phyloP scores from a whole-genome alignment of 2,329 filamentous ascomycete genomes.

The Pestalotiopsis sp. region DNA sequence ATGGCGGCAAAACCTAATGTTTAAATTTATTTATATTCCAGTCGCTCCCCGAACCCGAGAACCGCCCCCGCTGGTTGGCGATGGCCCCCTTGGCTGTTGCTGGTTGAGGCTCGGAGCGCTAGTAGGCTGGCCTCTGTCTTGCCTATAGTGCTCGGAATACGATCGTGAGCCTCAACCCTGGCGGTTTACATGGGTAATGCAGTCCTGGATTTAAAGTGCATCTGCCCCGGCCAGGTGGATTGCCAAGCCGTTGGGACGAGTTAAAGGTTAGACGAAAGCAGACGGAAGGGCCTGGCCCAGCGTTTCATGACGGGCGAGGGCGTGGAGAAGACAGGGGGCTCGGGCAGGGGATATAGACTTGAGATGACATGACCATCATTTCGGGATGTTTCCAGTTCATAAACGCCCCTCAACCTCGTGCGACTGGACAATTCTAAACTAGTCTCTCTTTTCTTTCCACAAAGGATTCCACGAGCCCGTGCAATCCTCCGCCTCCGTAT shows the following conservation, averaged over 20 bases:
- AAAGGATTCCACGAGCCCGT: neutral
- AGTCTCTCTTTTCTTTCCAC: neutral
- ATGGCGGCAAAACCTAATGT: neutral
- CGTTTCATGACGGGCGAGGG: constrained; percentile 5
- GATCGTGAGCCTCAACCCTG: neutral
- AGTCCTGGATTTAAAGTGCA: constrained; percentile 4
- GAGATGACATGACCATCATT: constrained; percentile 4
- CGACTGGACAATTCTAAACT: neutral
- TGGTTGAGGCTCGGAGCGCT: neutral
- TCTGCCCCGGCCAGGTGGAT: neutral
- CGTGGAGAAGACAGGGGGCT: constrained; percentile 6
- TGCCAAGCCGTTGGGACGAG: neutral
- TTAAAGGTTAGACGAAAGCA: neutral
- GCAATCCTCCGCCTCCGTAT: neutral
- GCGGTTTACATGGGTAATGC: neutral
- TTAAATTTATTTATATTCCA: constrained; percentile 10
- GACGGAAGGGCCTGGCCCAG: neutral
- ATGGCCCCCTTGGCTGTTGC: neutral
- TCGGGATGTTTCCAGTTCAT: constrained; percentile 2
- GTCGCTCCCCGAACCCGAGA: neutral
- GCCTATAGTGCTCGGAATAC: constrained; percentile 1
- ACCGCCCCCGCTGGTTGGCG: neutral
- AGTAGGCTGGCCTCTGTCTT: neutral
- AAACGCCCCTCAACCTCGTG: neutral
- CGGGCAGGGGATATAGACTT: constrained; percentile 1